Base-by-base conservation (phyloP, 106 monocot genomes). In the Triglochin maritima region DNA sequence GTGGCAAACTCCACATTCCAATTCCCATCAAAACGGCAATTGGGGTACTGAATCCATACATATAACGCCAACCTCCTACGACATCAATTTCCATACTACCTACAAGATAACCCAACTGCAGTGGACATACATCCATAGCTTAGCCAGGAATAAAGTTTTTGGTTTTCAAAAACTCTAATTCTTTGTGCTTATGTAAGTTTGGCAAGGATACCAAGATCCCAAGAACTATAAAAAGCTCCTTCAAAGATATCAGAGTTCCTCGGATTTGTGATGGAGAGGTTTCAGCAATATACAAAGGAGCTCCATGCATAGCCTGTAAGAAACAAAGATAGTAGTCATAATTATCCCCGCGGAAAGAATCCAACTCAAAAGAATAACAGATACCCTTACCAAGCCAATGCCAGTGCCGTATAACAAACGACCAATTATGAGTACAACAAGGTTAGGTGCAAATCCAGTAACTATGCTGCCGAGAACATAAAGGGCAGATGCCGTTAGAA, bases 271-370 rank as follows among this genome's bases (percentile, higher is more conserved):
- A 91, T 69, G 96, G 96, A 9, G 88, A 85, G 0, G 96, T 91
- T 74, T 96, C 95, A 46, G 96, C 91, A 59, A 96, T 96, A 80
- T 91, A 96, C 3, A 96, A 81, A 66, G 96, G 96, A 66, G 88
- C 96, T 72, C 96, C 88, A 77, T 91, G 91, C 96, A 96, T 96
- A 9, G 96, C 95, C 95, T 95, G 82, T 45, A 9, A 62, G 17
- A 13, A 66, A 41, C 42, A 66, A 52, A 52, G 15, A 63, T 46
- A 61, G 62, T 46, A 9, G 13, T 63, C 15, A 46, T 12, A 16
- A 4, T 44, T 46, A 64, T 46, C 13, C 63, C 45, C 47, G 46
- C 11, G 12, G 11, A 52, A 6, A 52, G 52, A 6, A 45, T 46
- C 9, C 44, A 63, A n/a, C 9, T 13, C 10, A 63, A 9, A 45